These are phyloP conservation scores for Penicillium paradoxum DNA, from an alignment of 495 filamentous ascomycete species.

Conservation along the genomic window DNA sequence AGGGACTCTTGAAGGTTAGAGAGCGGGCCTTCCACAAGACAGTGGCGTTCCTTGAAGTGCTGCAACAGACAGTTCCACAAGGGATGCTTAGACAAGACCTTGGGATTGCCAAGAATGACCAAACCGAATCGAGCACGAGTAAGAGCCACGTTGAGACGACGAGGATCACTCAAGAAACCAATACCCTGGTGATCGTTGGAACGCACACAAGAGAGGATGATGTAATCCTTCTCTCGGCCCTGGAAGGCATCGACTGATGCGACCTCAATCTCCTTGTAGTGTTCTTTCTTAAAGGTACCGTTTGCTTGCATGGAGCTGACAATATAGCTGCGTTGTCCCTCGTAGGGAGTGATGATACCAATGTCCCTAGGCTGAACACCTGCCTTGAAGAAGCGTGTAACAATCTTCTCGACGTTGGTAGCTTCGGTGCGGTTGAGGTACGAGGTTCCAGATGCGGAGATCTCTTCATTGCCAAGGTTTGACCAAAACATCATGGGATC, in stretches of 20 bases:
- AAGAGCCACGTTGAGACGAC: conserved; percentile 97
- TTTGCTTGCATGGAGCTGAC: conserved; percentile 98
- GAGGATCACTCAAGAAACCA: conserved; percentile 96
- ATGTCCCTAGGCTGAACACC: conserved; percentile 88
- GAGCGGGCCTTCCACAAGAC: conserved; percentile 93
- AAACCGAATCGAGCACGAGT: conserved; percentile 95
- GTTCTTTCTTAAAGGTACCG: conserved; percentile 95
- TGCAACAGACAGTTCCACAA: conserved; percentile 95
- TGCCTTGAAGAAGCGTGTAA: conserved; percentile 99
- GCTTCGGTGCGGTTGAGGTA: conserved; percentile 98
- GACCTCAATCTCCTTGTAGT: conserved; percentile 98
- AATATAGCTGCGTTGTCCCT: conserved; percentile 97
- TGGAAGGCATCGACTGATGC: conserved; percentile 99
- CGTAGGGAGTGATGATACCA: conserved; percentile 98
- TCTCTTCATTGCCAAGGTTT: conserved; percentile 95
- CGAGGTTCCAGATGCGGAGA: conserved; percentile 94
- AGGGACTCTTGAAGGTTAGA: conserved; percentile 92
- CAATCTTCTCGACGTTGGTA: conserved; percentile 95
- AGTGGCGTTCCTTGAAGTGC: conserved; percentile 97
- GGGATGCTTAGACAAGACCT: conserved; percentile 96
- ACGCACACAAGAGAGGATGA: conserved; percentile 95
- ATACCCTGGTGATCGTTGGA: conserved; percentile 99
- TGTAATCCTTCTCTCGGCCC: conserved; percentile 98
- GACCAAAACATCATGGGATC: conserved; percentile 99
- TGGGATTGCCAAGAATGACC: conserved; percentile 96